A percentile compares a stretch with the other conserved stretches of the same genome.
Evolutionary conservation across 2,329 filamentous ascomycete species (phyloP).

Genomic region (Ophiocordyceps camponoti-leonardi): DNA sequence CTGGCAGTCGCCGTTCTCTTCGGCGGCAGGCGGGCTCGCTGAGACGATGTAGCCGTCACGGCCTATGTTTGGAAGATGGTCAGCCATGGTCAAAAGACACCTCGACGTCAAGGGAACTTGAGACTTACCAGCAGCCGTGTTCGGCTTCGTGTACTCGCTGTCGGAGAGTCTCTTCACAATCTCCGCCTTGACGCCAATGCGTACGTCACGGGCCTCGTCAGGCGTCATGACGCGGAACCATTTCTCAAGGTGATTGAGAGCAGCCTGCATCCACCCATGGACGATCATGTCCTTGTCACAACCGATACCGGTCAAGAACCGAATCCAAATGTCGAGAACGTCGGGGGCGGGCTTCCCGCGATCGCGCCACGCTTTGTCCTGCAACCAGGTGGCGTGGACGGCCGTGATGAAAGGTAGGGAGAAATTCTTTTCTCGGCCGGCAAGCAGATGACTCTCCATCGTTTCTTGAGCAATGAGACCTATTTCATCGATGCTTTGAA

Average conservation of each 20-base stretch:
- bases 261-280: neutral
- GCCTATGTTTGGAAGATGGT: neutral
- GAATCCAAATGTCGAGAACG: neutral
- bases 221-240: neutral
- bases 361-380: conserved; percentile 3
- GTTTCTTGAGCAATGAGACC: conserved; percentile 9
- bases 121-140: neutral
- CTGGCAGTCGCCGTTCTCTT: neutral
- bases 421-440: conserved; percentile 2
- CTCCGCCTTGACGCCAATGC: neutral
- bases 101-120: neutral
- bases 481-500: conserved; percentile 8
- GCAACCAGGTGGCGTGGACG: conserved; percentile 12
- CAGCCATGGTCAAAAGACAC: neutral
- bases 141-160: neutral
- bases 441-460: conserved; percentile 7
- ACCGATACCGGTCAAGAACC: neutral
- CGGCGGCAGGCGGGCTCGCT: neutral
- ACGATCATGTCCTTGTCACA: neutral
- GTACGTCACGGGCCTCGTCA: neutral
- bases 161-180: neutral
- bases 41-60: neutral
- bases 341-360: neutral
- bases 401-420: conserved; percentile 5
- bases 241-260: neutral